These are phyloP conservation scores for Blastomyces parvus DNA, from an alignment of 2,329 filamentous ascomycete species.

Conservation along the genomic window DNA sequence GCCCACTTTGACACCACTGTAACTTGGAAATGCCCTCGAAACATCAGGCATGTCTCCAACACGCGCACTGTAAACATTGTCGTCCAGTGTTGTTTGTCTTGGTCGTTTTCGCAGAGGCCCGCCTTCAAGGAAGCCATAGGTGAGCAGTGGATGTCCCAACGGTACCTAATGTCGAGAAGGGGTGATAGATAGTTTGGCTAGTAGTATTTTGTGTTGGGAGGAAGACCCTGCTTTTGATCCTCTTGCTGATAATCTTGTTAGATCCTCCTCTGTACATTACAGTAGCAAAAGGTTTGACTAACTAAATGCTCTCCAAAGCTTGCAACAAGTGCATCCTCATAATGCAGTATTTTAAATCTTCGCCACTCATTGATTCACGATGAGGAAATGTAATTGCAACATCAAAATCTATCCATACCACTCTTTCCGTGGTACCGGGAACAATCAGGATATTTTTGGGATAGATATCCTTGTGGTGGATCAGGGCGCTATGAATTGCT, in stretches of 20 bases:
- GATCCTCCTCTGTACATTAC: slow-evolving; percentile 3
- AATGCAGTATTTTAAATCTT: background rate
- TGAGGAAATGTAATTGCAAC: slow-evolving; percentile 4
- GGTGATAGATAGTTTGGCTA: background rate
- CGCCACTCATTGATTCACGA: background rate
- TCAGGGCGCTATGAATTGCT: background rate
- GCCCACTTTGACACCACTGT: too few relatives aligned
- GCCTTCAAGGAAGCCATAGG: background rate
- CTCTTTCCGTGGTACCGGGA: slow-evolving; percentile 6
- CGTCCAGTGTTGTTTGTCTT: too few relatives aligned
- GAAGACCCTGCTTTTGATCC: slow-evolving; percentile 15
- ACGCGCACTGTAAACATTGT: too few relatives aligned
- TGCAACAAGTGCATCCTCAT: slow-evolving; percentile 1
- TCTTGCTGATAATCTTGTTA: slow-evolving; percentile 11
- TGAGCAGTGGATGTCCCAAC: background rate
- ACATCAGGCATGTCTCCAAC: too few relatives aligned
- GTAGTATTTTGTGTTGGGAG: slow-evolving; percentile 16
- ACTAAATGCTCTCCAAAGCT: background rate
- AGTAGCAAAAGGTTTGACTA: background rate
- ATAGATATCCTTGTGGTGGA: background rate
- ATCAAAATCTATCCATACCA: slow-evolving; percentile 14
- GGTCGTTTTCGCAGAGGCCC: background rate
- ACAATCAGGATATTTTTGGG: background rate
- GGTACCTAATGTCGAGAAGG: background rate
- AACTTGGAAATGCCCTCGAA: too few relatives aligned